Conservation (phyloP, 176 grass and related monocot genomes). For the Rhynchospora breviuscula region DNA sequence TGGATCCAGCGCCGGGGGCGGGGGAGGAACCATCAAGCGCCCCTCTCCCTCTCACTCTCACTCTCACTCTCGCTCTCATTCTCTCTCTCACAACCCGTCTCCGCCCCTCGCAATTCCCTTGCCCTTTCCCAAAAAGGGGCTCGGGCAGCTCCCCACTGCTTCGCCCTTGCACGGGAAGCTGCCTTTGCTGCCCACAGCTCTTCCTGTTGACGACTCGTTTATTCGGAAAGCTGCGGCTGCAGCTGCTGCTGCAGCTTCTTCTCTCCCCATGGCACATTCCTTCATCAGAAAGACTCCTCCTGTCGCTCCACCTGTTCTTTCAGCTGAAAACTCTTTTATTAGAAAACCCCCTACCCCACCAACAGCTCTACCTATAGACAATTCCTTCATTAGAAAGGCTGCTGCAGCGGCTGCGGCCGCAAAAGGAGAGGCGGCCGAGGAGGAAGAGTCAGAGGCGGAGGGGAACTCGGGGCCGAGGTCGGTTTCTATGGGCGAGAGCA, state of each 20-base stretch:
- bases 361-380: conserved; percentile 8
- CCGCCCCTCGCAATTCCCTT: conserved; percentile 35
- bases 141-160: neutral
- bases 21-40: no score
- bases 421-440: conserved; percentile 29
- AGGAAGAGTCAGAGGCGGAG: conserved; percentile 21
- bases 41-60: conserved; percentile 6
- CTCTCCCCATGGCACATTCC: neutral
- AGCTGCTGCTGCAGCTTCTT: neutral
- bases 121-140: conserved; percentile 15
- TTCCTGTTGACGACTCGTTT: conserved; percentile 26
- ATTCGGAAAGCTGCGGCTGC: conserved; percentile 19
- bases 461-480: conserved; percentile 44
- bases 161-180: conserved; percentile 24
- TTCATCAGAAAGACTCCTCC: conserved; percentile 19
- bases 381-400: conserved; percentile 46
- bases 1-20: no score
- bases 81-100: no score
- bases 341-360: conserved; percentile 22
- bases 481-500: conserved; percentile 25
- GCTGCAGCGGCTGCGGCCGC: conserved; percentile 34
- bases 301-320: neutral
- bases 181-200: conserved; percentile 2
- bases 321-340: neutral
- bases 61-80: neutral